Evolutionary conservation across 345 rosid species (phyloP), one percentile per base, ranked within the genome.

Genomic region (Aquilaria sinensis): DNA sequence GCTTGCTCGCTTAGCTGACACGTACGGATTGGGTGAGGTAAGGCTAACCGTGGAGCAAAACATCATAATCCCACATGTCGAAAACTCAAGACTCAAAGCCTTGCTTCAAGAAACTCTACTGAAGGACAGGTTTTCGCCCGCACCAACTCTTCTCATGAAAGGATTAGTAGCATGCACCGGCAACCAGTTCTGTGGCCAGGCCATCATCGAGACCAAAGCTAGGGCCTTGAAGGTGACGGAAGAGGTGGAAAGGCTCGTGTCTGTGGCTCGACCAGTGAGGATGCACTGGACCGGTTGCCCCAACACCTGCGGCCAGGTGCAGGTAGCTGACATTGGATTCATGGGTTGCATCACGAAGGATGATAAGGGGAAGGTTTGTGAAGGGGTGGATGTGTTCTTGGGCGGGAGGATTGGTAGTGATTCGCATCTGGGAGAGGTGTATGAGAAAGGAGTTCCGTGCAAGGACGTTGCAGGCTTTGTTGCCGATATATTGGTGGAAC

Each of bases 231-330:
- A 85, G 72, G 96, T 90, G 73, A 83, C 96, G 0, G 88, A 88
- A 72, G 99, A 94, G 68, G 92, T 94, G 12, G 82, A 78, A 64
- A 77, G 89, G 76, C 79, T 86, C 1, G 96, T 94, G 50, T 76
- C 89, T 0, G 83, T 94, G 45, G 70, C 71, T 1, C 68, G 56
- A 55, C 86, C 89, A 0, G 77, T 94, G 50, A 86, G 99, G 79
- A 88, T 90, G 96, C 99, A 94, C 56, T 94, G 97, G 99, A 94
- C 97, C 0, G 97, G 99, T 6, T 94, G 99, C 72, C 99, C 99
- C 12, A 90, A 86, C 67, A 80, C 76, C 14, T 93, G 99, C 1
- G 98, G 85, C 6, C 98, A 92, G 46, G 96, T 92, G 3, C 98
- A 93, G 59, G 98, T 93, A 1, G 97, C 98, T 2, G 98, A 90